Evolutionary conservation across 2,329 filamentous ascomycete species (phyloP).

Genomic region (Diplocarpon rosae): DNA sequence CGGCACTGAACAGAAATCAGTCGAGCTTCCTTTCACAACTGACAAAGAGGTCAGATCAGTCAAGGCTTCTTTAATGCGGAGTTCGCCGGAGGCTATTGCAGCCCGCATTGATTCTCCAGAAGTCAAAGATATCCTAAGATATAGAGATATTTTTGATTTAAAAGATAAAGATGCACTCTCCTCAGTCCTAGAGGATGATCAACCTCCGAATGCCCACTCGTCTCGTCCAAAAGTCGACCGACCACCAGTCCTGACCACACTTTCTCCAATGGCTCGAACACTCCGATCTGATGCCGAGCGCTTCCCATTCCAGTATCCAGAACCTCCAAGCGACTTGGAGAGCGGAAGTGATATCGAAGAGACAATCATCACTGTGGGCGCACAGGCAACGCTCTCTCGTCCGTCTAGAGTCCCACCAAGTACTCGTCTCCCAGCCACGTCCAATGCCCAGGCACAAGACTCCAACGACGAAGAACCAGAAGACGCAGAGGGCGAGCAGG

Average conservation of each 20-base stretch:
- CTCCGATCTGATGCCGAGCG: neutral
- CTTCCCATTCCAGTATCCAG: neutral
- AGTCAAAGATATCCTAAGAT: too few species aligned
- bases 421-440: neutral
- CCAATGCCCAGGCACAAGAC: neutral
- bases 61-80: neutral
- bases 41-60: neutral
- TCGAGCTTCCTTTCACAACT: neutral
- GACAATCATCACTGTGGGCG: conserved; percentile 1
- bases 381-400: neutral
- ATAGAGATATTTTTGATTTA: too few species aligned
- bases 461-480: conserved; percentile 1
- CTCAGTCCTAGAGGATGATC: too few species aligned
- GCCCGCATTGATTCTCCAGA: too few species aligned
- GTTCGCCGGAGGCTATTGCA: neutral
- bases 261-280: neutral
- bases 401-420: neutral
- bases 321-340: neutral
- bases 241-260: too few species aligned
- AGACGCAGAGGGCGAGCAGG: neutral
- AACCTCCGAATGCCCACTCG: too few species aligned
- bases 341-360: conserved; percentile 1
- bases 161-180: too few species aligned
- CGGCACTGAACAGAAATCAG: neutral
- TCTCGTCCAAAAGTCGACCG: too few species aligned